Conservation (phyloP, 148 eudicot species). For the Rhododendron mucronatum region DNA sequence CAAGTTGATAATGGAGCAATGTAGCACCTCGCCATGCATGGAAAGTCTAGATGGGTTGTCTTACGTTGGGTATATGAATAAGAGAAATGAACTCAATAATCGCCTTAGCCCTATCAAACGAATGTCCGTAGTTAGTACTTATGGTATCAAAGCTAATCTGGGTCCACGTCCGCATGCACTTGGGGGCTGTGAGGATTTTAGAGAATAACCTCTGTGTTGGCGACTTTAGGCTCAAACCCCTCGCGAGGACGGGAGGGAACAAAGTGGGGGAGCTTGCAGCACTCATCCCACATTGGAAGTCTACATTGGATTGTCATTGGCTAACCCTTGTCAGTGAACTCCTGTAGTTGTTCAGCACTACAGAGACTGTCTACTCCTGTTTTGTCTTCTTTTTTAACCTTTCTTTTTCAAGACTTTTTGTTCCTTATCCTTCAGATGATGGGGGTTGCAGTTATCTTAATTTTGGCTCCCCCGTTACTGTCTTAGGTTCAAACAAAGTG, state of each 20-base stretch:
- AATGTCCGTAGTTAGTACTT: no score
- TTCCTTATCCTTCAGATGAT: not conserved
- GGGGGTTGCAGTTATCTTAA: not conserved
- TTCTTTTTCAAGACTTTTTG: no score
- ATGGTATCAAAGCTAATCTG: not conserved
- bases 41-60: not conserved
- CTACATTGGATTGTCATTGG: not conserved
- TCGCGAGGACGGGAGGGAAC: not conserved
- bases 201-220: not conserved
- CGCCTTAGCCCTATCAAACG: not conserved
- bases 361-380: not conserved
- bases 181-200: not conserved
- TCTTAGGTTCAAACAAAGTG: not conserved
- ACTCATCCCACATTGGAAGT: not conserved
- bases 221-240: not conserved
- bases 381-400: not conserved
- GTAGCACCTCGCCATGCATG: not conserved
- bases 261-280: not conserved
- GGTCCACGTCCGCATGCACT: not conserved
- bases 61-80: not conserved
- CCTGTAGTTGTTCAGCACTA: not conserved
- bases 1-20: not conserved
- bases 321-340: not conserved
- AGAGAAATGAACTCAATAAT: not conserved
- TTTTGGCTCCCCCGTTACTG: not conserved